Percentiles rank a stretch among this genome's conserved stretches.
These are phyloP conservation scores for Rhododendron griersonianum DNA, from an alignment of 148 eudicot species.

Conservation along the genomic window DNA sequence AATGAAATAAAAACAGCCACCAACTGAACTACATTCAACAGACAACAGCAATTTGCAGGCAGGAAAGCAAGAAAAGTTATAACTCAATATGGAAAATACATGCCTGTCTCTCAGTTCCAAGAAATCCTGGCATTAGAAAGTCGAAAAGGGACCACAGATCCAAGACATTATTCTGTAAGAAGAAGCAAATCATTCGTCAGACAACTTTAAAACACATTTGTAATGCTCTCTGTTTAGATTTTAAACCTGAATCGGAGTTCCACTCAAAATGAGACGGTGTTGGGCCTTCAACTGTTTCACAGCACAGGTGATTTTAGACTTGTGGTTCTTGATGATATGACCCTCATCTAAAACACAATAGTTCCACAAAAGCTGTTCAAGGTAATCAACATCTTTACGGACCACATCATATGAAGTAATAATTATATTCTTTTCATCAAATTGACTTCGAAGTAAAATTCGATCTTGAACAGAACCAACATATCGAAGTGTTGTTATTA, in stretches of 20 bases:
- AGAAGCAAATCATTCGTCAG: constrained; percentile 1
- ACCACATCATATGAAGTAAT: constrained; percentile 96
- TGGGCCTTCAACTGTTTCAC: constrained; percentile 95
- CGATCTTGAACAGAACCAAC: constrained; percentile 89
- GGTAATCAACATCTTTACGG: constrained; percentile 88
- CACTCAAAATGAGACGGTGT: constrained; percentile 96
- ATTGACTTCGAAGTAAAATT: constrained; percentile 47
- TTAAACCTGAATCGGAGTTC: constrained; percentile 89
- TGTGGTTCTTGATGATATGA: constrained; percentile 84
- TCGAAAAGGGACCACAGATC: constrained; percentile 99
- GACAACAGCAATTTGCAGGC: neutral
- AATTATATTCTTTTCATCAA: constrained; percentile 69
- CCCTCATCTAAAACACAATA: constrained; percentile 97
- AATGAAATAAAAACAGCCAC: neutral
- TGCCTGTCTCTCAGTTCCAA: constrained; percentile 90
- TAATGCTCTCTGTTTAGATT: neutral
- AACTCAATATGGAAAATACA: constrained; percentile 9
- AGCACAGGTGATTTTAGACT: constrained; percentile 86
- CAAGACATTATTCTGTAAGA: constrained; percentile 80
- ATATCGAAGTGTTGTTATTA: constrained; percentile 77
- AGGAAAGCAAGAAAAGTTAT: neutral
- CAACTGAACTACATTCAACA: neutral
- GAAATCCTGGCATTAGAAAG: constrained; percentile 99
- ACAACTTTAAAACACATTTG: neutral
- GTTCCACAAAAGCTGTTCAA: constrained; percentile 75